Conservation (phyloP, 306 rosid species). For the Aeschynomene evenia region DNA sequence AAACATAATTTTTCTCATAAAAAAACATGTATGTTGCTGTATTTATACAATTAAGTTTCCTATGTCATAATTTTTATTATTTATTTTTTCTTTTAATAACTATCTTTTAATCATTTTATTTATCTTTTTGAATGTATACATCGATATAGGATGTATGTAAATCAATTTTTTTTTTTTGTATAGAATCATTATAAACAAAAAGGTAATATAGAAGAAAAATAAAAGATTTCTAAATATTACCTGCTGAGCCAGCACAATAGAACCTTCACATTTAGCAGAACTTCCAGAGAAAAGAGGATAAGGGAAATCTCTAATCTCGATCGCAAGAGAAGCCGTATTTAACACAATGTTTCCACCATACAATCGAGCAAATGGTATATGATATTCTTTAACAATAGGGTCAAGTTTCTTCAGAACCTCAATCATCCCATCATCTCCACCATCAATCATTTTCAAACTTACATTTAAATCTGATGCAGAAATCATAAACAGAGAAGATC, state of each 20-base stretch:
- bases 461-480: constrained; percentile 63
- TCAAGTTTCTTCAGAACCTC: constrained; percentile 71
- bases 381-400: constrained; percentile 61
- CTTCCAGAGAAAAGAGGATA: constrained; percentile 77
- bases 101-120: no score
- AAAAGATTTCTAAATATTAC: constrained; percentile 41
- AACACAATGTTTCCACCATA: constrained; percentile 80
- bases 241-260: constrained; percentile 92
- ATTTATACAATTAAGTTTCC: no score
- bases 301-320: constrained; percentile 66
- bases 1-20: no score
- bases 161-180: no score
- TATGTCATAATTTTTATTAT: no score
- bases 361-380: constrained; percentile 83
- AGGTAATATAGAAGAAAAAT: constrained; percentile 21
- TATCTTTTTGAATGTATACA: no score
- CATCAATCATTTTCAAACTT: constrained; percentile 71
- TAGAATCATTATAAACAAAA: constrained; percentile 14
- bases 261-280: constrained; percentile 79
- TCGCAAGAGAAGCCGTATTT: constrained; percentile 59
- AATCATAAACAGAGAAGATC: constrained; percentile 70
- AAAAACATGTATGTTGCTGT: no score
- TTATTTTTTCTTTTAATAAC: no score
- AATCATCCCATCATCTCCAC: constrained; percentile 90
- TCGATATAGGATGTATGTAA: no score